Evolutionary conservation across 1,284 basidiomycete species (phyloP), one percentile per base, ranked within the genome.

Genomic region (Ceratobasidium papillatum): DNA sequence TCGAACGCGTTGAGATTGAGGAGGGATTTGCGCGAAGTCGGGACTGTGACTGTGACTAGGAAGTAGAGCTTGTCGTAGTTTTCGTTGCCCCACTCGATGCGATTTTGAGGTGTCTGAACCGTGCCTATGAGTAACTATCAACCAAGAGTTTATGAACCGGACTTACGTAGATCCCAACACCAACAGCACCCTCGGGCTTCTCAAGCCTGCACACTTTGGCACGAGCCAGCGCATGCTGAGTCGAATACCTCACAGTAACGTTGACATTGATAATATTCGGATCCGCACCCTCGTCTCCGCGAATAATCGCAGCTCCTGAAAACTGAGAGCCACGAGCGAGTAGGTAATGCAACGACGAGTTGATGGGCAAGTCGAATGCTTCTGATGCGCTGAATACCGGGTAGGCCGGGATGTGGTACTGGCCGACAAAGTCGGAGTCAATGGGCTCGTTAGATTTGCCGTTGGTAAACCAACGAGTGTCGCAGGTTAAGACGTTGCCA

Each of bases 91-190:
- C 63, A 32, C 19, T 59, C 52, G 45, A 74, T 62, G 36, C 62
- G 45, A 12, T 17, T 43, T 22, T 58, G 61, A 22, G 75, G 74
- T 22, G 74, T 69, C 47, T 51, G 14, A 36, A 47, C 45, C 17
- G 17, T 27, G 27, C 7, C 19, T 32, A 22, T 43, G 4, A 51
- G 17, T 62, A 11, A 32, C 17, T 19, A 45, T 27, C 14, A 34
- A 12, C 19, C 22, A 3, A 12, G 32, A 30, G 34, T n/a, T 71
- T 8, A 25, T 12, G 11, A 47, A 19, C 8, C 7, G 9, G 7
- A 45, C 75, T 72, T 58, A 76, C 75, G 43, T 63, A 76, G 22
- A 76, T 64, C 9, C 75, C 75, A 34, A 76, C 2, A 19, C 75
- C 75, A 19, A 69, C 22, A 17, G 56, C 72, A n/a, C 75, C 75